Evolutionary conservation across 495 filamentous ascomycete species (phyloP).

Genomic region (Viridothelium virens): DNA sequence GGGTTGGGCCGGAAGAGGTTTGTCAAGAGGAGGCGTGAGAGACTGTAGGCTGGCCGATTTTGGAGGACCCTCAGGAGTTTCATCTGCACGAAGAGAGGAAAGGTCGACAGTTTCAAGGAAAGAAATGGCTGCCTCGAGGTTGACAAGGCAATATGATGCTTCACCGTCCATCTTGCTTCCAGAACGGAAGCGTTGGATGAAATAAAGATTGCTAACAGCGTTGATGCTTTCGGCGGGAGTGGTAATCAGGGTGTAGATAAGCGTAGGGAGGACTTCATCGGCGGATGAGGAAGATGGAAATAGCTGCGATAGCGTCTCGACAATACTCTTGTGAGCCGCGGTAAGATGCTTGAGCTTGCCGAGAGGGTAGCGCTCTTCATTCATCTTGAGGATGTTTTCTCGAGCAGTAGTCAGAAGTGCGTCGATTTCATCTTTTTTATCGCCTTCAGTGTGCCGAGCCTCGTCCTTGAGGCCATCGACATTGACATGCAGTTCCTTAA

Average conservation of each 20-base stretch:
- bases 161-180: slow-evolving; percentile 83
- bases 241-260: slow-evolving; percentile 92
- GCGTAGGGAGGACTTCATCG: slow-evolving; percentile 90
- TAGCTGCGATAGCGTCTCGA: slow-evolving; percentile 69
- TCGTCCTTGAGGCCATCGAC: slow-evolving; percentile 44
- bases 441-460: slow-evolving; percentile 41
- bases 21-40: slow-evolving; percentile 35
- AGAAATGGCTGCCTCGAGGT: slow-evolving; percentile 86
- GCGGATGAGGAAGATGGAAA: slow-evolving; percentile 86
- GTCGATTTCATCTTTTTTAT: slow-evolving; percentile 64
- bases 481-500: slow-evolving; percentile 79
- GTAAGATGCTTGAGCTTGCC: slow-evolving; percentile 89
- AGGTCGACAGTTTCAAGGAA: slow-evolving; percentile 98
- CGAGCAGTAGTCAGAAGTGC: slow-evolving; percentile 65
- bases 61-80: slow-evolving; percentile 53
- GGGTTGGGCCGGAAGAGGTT: slow-evolving; percentile 11
- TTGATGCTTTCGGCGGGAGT: slow-evolving; percentile 79
- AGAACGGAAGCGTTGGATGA: slow-evolving; percentile 88
- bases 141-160: slow-evolving; percentile 91
- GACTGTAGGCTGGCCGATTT: slow-evolving; percentile 47
- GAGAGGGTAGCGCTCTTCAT: slow-evolving; percentile 73
- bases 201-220: slow-evolving; percentile 85
- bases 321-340: slow-evolving; percentile 83
- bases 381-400: slow-evolving; percentile 71
- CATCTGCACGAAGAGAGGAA: slow-evolving; percentile 80